A percentile compares a stretch with the other conserved stretches of the same genome.
Conservation (phyloP, 192 early-diverging fungal species). For the Backusella australiensis region DNA sequence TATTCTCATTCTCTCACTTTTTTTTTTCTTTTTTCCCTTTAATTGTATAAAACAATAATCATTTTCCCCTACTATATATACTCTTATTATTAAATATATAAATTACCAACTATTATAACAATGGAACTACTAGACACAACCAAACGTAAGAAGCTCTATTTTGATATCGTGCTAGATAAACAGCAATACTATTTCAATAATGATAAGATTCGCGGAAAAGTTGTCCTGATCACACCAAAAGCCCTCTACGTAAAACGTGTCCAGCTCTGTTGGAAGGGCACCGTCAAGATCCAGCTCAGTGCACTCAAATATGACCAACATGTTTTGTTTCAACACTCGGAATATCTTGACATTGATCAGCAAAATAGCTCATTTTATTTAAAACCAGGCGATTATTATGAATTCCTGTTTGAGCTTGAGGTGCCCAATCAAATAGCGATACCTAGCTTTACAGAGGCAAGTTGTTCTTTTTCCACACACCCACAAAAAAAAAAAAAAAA, state of each 20-base stretch:
- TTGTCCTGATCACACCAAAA: background rate
- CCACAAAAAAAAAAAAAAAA: too few species aligned
- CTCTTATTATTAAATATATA: background rate
- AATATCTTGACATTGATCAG: background rate
- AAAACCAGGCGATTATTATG: conserved; percentile 2
- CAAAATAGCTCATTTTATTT: background rate
- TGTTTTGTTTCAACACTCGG: background rate
- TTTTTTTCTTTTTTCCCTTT: background rate
- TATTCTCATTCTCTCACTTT: background rate
- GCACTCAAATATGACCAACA: background rate
- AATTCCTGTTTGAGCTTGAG: background rate
- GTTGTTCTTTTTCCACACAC: background rate
- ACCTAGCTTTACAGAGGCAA: conserved; percentile 1
- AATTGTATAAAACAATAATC: background rate
- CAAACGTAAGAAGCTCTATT: background rate
- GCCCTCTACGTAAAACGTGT: background rate
- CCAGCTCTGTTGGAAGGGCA: background rate
- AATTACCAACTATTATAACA: background rate
- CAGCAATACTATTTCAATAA: conserved; percentile 1
- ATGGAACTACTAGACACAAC: background rate
- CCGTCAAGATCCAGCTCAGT: background rate
- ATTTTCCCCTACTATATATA: background rate
- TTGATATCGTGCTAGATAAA: background rate
- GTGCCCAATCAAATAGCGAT: background rate
- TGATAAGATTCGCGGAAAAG: background rate